Evolutionary conservation across 2,329 filamentous ascomycete species (phyloP), one percentile per base, ranked within the genome.

Genomic region (Sporothrix globosa): DNA sequence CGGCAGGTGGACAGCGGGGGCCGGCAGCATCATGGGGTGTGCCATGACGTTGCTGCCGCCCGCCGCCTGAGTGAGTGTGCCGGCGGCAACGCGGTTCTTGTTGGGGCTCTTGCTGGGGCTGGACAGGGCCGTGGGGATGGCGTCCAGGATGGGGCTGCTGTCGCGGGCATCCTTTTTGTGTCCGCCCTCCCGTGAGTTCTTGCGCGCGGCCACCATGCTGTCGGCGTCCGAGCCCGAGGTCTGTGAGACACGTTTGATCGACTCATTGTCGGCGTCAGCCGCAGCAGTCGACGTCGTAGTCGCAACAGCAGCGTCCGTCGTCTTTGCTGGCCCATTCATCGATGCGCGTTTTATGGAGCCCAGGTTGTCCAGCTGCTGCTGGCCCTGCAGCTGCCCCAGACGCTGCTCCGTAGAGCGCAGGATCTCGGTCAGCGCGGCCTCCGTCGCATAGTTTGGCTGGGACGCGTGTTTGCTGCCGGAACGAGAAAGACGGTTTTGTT

Each of bases 391-490:
- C 70, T 73, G 71, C 52, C 69, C 70, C 17, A 88, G 79, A 11
- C 85, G 79, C 77, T 83, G 79, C 34, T 87, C 86, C 1, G 86
- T 88, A 46, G 81, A 84, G 56, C 80, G 80, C 44, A 88, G 78
- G 39, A 88, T 88, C 71, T 83, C 79, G 1, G 82, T 79, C 34
- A 88, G 76, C 1, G 84, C 84, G 13, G 82, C 80, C 73, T 87
- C 85, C 0, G 84, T 81, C 1, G 65, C 17, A 10, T 67, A 46
- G n/a, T 65, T 69, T 21, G 67, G 68, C 3, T 71, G 67, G 14
- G 71, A 41, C 3, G 68, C 65, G 14, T 66, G 63, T 46, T 63
- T 63, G 10, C 54, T 53, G 56, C 30, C 48, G 41, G 46, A n/a
- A 4, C 46, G 21, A 13, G 53, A 56, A 10, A 56, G 30, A 17